Base-by-base conservation (phyloP, 2,329 filamentous ascomycete species). In the Fusarium nodosum region DNA sequence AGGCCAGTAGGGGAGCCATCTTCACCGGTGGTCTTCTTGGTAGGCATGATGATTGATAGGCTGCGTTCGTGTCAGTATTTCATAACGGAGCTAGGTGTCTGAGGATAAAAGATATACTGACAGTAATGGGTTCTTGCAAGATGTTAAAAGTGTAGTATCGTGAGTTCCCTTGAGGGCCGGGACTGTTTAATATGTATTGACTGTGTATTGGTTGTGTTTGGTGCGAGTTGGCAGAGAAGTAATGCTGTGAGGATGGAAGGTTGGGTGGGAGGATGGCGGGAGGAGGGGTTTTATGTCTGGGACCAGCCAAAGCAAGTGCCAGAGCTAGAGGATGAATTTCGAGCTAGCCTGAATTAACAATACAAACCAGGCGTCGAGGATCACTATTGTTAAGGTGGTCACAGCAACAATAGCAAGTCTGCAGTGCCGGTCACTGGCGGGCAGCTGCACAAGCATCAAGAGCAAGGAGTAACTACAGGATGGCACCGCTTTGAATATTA, bases 1-100 rank as follows among this genome's bases (percentile, higher is more conserved):
- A 82, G 72, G 12, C 74, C 76, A 6, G 30, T 50, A 24, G 74
- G 56, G 12, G 60, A 31, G 1, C 72, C 65, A 45, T 59, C 71
- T 18, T 75, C 73, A 26, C 61, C 41, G 28, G 68, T 33, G 7
- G 61, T 52, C 64, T 78, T 78, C 74, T 79, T 79, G 64, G 74
- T 66, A 69, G 78, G 64, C 78, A 80, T 80, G 16, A 36, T 36
- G 12, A 34, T 31, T 39, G 45, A 45, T 53, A 34, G 38, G 39
- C 63, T 71, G 41, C 11, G 16, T 22, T 42, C 7, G 12, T 42
- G 56, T 71, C 26, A 71, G 53, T 31, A 24, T 18, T 28, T 48
- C 41, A 47, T 31, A 22, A 36, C 24, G 24, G 20, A 24, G 7
- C 22, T 16, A 6, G 6, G 7, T 15, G 22, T 12, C 4, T 34